phyloP scores from a whole-genome alignment of 768 basidiomycete species.

The Plicaturopsis crispa region DNA sequence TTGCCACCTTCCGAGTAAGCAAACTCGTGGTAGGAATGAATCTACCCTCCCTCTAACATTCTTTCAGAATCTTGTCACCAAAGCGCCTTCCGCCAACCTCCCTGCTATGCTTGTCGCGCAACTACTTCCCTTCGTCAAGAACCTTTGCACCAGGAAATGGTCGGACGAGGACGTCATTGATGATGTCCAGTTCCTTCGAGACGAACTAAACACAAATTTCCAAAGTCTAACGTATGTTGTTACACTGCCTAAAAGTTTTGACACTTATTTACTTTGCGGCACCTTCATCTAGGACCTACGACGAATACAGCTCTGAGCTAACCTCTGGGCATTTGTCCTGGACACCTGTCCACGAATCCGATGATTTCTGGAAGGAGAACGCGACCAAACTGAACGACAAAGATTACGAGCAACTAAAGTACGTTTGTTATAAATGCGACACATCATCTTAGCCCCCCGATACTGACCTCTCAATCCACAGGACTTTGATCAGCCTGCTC shows the following conservation, averaged over 20 bases:
- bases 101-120: constrained; percentile 89
- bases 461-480: constrained; percentile 27
- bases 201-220: constrained; percentile 80
- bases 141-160: constrained; percentile 79
- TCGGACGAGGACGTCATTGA: constrained; percentile 93
- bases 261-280: neutral
- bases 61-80: constrained; percentile 75
- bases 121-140: constrained; percentile 81
- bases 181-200: constrained; percentile 81
- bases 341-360: constrained; percentile 94
- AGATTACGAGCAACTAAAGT: constrained; percentile 84
- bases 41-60: constrained; percentile 1
- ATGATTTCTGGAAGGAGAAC: constrained; percentile 98
- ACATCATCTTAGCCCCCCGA: neutral
- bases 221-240: constrained; percentile 79
- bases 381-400: constrained; percentile 79
- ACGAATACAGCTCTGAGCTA: constrained; percentile 91
- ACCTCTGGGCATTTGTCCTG: constrained; percentile 87
- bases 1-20: constrained; percentile 83
- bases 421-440: constrained; percentile 7
- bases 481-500: constrained; percentile 68
- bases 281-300: constrained; percentile 67
- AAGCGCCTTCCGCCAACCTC: constrained; percentile 82
- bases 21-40: constrained; percentile 3
- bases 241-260: neutral